Conservation (phyloP, 345 rosid genomes). For the Balakata baccata region DNA sequence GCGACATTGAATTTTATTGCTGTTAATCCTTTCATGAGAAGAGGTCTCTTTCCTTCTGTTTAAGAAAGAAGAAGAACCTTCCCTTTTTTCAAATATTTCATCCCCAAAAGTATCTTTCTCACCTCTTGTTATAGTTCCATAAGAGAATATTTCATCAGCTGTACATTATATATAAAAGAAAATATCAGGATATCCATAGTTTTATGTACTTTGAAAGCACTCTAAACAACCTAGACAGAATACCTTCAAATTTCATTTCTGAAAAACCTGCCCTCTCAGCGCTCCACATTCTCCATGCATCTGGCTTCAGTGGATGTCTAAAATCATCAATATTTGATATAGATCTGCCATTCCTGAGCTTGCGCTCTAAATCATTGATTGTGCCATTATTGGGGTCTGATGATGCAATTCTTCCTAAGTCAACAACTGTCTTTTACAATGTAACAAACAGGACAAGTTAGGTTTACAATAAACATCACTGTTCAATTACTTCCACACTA, state of each 20-base stretch:
- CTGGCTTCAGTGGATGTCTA: constrained; percentile 38
- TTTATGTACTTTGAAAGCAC: constrained; percentile 6
- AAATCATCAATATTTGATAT: constrained; percentile 30
- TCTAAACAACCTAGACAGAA: constrained; percentile 9
- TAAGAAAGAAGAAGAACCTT: constrained; percentile 25
- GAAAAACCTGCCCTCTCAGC: constrained; percentile 56
- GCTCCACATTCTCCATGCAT: constrained; percentile 76
- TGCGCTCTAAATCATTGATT: constrained; percentile 18
- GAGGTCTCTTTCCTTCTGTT: constrained; percentile 32
- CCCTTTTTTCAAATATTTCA: constrained; percentile 32
- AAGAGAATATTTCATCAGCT: constrained; percentile 53
- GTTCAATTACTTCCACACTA: background rate
- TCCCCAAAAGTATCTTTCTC: constrained; percentile 18
- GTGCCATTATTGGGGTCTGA: constrained; percentile 24
- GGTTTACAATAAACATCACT: constrained; percentile 15
- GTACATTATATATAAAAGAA: constrained; percentile 25
- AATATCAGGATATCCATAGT: constrained; percentile 17
- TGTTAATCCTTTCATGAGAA: constrained; percentile 32
- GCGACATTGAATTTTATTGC: constrained; percentile 47
- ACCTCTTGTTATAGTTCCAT: constrained; percentile 11
- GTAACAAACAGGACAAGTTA: constrained; percentile 33
- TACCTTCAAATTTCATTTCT: constrained; percentile 70
- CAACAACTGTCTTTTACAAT: constrained; percentile 65
- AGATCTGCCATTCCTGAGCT: constrained; percentile 27
- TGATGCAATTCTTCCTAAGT: constrained; percentile 30